These are phyloP conservation scores for Aspergillus alliaceus DNA, from an alignment of 2,329 filamentous ascomycete species.

Conservation along the genomic window DNA sequence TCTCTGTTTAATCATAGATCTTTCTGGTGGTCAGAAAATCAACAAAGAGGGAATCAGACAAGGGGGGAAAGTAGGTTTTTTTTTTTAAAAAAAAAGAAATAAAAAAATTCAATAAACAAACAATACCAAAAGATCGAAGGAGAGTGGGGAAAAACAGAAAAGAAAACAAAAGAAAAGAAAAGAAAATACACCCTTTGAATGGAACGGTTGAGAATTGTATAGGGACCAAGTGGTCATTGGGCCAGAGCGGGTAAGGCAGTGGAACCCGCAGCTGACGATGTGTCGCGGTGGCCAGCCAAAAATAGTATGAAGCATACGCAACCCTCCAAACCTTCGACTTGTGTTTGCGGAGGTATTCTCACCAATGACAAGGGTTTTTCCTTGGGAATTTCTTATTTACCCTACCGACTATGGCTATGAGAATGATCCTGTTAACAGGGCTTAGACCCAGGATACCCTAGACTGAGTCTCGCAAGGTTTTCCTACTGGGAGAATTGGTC, in stretches of 20 bases:
- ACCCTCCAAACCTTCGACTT: neutral
- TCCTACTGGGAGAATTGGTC: neutral
- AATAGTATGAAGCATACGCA: constrained; percentile 9
- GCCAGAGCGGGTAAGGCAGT: neutral
- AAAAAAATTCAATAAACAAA: neutral
- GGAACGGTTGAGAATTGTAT: neutral
- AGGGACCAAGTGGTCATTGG: neutral
- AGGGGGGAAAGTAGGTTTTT: too few relatives aligned
- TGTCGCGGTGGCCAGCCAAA: neutral
- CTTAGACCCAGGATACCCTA: constrained; percentile 2
- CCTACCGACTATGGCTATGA: too few relatives aligned
- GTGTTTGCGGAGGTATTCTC: neutral
- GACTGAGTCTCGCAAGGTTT: neutral
- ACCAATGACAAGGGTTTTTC: neutral
- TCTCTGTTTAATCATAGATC: neutral
- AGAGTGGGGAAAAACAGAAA: neutral
- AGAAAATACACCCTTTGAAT: too few relatives aligned
- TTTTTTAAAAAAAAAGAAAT: neutral
- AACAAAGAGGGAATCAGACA: neutral
- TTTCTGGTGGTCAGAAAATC: neutral
- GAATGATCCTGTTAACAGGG: neutral
- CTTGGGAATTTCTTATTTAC: neutral
- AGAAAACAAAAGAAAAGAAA: neutral
- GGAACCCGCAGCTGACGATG: constrained; percentile 7
- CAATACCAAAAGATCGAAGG: neutral